Evolutionary conservation across 2,329 filamentous ascomycete genomes (phyloP), one percentile per base, ranked within the genome.

Genomic region (Botrytis paeoniae): DNA sequence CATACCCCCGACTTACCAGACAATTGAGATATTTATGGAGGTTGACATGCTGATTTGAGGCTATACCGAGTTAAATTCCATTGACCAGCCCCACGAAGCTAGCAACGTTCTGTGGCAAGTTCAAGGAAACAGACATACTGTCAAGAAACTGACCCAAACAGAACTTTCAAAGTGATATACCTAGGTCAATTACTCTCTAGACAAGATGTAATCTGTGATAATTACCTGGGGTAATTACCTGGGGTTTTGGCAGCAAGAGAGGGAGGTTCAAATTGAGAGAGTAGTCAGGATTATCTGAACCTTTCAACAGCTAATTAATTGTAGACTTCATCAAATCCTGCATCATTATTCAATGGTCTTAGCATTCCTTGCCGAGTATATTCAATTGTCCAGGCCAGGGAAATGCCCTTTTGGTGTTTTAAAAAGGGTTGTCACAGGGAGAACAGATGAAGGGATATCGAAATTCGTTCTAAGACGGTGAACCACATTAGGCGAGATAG

Each of bases 21-120:
- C 3, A 51, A 54, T 66, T 25, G 54, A 70, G 45, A 72, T 35
- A 71, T 45, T 45, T 20, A 66, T 71, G 71, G 71, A 70, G 71
- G 61, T 71, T 59, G 41, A 72, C 59, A 74, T 74, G 57, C 60
- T 48, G 12, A 43, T 20, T 29, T 48, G 69, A 70, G 74, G 74
- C 72, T 63, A 60, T 71, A 57, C 48, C 64, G 39, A 20, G 43
- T 54, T 29, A 61, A 72, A 74, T 76, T 61, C 69, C 75, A 63
- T 68, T 74, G 62, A 45, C 74, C 75, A 75, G 70, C 75, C 75
- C 74, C 72, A 65, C 43, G 45, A 39, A 25, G 29, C 25, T 25
- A 72, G 54, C 25, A 43, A 57, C 35, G 54, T 63, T 48, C 54
- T 51, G 48, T 69, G 48, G 65, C 35, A 32, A 69, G 29, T 57